Conservation (phyloP, 2,329 filamentous ascomycete genomes). For the Clonostachys sp. region DNA sequence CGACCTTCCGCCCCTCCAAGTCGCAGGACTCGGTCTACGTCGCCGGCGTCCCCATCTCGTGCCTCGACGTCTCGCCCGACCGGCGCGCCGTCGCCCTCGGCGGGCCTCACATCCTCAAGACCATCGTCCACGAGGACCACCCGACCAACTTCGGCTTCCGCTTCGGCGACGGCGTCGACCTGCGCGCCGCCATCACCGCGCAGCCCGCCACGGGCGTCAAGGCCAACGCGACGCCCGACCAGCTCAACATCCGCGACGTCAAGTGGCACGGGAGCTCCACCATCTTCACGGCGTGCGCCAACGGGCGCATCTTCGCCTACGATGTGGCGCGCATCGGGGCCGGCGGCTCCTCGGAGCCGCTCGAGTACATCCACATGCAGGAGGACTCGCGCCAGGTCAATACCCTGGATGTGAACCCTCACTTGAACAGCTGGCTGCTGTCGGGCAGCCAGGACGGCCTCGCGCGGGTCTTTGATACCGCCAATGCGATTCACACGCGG, state of each 20-base stretch:
- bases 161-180: conserved; percentile 52
- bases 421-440: conserved; percentile 50
- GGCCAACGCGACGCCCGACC: conserved; percentile 39
- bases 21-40: conserved; percentile 52
- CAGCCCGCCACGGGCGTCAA: conserved; percentile 37
- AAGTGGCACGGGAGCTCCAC: conserved; percentile 51
- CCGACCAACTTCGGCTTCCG: conserved; percentile 24
- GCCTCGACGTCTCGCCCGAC: conserved; percentile 55
- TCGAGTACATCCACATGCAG: conserved; percentile 52
- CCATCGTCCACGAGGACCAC: conserved; percentile 46
- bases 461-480: conserved; percentile 57
- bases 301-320: conserved; percentile 62
- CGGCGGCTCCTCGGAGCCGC: conserved; percentile 32
- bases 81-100: conserved; percentile 51
- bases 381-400: conserved; percentile 63
- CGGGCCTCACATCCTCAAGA: conserved; percentile 57
- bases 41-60: conserved; percentile 48
- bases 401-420: conserved; percentile 58
- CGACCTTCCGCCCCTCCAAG: conserved; percentile 43
- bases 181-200: conserved; percentile 50
- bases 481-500: conserved; percentile 39
- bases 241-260: conserved; percentile 60
- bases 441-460: conserved; percentile 62
- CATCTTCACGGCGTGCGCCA: conserved; percentile 59
- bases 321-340: conserved; percentile 47